Base-by-base conservation (phyloP, 148 eudicot genomes). In the Beta vulgaris region DNA sequence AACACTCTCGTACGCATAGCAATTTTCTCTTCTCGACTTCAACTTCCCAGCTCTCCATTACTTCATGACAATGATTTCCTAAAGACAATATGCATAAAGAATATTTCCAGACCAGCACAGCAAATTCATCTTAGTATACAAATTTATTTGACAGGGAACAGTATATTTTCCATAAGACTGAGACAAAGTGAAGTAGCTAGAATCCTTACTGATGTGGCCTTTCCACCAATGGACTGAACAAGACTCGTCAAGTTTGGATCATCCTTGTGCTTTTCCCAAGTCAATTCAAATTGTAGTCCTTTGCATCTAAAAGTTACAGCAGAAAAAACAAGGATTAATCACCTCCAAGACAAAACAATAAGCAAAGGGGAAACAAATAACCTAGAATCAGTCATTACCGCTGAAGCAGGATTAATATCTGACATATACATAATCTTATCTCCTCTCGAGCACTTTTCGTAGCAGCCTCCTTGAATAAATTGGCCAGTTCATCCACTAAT, bases 211-310 rank as follows among this genome's bases (percentile, higher is more conserved):
- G 37, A 2, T 25, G 68, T 40, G 35, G 74, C 4, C 39, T 69
- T 81, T 82, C 61, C 78, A 69, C 73, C 74, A 48, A 86, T 54
- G 39, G 85, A 84, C 60, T 76, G 78, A 70, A 43, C 75, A 59
- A 92, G 90, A 75, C 86, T 68, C 53, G 75, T 76, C 79, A 96
- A 80, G 82, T 96, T 87, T 2, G 91, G 88, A 66, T 91, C 96
- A 82, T 89, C 85, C 80, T 88, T 91, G 90, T 92, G 83, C 78
- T 96, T 92, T 59, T 74, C 77, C 98, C 98, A 92, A 63, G 88
- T 83, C 58, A 76, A 81, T 82, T 88, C 87, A 73, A 92, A 92
- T 71, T 92, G 97, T 57, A 77, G 54, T 34, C 87, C 89, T 75
- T 87, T 91, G 83, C 93, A 89, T 71, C 98, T 96, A 46, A 14